phyloP scores from a whole-genome alignment of 176 grass and related monocot species.

The Raddia guianensis region DNA sequence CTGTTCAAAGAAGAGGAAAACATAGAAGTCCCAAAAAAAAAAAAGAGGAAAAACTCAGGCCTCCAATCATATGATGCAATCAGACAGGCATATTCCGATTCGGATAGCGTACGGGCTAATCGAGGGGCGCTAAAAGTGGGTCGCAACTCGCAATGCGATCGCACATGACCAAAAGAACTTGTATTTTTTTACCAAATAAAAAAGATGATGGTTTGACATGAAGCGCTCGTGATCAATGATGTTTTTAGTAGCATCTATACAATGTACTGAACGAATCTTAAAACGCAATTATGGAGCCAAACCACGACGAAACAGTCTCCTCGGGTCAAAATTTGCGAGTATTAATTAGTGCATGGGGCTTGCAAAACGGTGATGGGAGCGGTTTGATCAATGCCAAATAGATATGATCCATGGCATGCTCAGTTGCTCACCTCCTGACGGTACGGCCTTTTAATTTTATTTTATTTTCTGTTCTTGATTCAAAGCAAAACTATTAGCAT shows the following conservation, averaged over 20 bases:
- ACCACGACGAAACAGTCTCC: background rate
- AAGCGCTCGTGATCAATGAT: slow-evolving; percentile 13
- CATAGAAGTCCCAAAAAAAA: background rate
- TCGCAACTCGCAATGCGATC: background rate
- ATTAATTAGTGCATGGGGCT: background rate
- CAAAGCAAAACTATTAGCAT: background rate
- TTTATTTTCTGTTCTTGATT: background rate
- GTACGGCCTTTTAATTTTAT: background rate
- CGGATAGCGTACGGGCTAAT: slow-evolving; percentile 12
- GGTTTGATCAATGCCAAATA: background rate
- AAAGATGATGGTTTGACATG: slow-evolving; percentile 37
- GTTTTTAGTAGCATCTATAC: background rate
- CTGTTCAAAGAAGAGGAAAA: background rate
- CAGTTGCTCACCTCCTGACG: background rate
- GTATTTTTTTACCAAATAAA: background rate
- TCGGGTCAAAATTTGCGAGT: background rate
- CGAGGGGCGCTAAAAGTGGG: background rate
- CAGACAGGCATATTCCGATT: slow-evolving; percentile 19
- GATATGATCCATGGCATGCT: background rate
- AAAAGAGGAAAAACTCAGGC: background rate
- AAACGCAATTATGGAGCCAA: background rate
- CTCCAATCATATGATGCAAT: slow-evolving; percentile 32
- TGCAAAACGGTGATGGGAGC: too few species aligned
- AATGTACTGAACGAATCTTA: background rate
- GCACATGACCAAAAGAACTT: background rate